Conservation (phyloP, 208 protist genomes). For the Acanthamoeba royreba region DNA sequence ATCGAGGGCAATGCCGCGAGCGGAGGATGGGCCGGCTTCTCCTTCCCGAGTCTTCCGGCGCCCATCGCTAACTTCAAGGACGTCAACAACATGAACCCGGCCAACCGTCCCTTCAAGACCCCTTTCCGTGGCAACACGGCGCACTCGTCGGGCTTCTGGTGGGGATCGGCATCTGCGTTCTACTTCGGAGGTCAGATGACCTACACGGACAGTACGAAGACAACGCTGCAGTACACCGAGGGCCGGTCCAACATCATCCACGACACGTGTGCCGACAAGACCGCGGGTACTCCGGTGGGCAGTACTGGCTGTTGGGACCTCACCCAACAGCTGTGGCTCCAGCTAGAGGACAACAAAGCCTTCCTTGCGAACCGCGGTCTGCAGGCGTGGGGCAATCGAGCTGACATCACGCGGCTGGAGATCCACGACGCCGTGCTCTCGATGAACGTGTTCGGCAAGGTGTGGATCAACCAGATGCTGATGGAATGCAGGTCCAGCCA, state of each 20-base stretch:
- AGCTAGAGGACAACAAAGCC: background rate
- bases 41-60: constrained; percentile 54
- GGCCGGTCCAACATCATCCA: background rate
- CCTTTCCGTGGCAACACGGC: constrained; percentile 56
- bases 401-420: background rate
- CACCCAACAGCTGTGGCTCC: background rate
- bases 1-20: constrained; percentile 71
- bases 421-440: background rate
- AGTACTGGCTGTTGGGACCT: background rate
- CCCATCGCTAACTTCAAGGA: constrained; percentile 49
- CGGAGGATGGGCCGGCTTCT: constrained; percentile 73
- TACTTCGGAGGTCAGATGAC: background rate
- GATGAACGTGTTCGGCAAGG: background rate
- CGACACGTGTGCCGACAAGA: background rate
- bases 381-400: background rate
- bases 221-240: background rate
- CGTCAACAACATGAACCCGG: background rate
- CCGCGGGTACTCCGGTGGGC: background rate
- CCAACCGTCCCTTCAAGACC: background rate
- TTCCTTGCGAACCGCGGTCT: background rate
- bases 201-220: background rate
- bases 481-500: background rate
- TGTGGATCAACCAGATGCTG: background rate
- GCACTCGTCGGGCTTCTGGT: constrained; percentile 27
- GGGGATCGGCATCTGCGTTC: background rate